Evolutionary conservation across 2,329 filamentous ascomycete species (phyloP).

Genomic region (Didymella pomorum): DNA sequence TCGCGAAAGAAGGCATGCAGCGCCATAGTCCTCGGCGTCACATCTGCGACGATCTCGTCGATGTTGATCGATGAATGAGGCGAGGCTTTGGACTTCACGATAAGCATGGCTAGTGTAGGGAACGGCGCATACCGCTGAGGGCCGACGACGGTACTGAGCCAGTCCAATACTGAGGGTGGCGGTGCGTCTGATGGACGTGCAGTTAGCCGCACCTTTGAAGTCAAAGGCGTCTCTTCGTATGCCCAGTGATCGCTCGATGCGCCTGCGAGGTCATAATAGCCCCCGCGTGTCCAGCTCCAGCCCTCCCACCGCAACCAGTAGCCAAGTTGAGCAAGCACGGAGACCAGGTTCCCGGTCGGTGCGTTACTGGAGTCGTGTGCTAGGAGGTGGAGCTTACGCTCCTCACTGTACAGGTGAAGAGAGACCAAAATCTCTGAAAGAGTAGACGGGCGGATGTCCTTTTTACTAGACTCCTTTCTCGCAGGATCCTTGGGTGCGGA

Average conservation of each 20-base stretch:
- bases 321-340: conserved; percentile 80
- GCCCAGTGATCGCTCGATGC: conserved; percentile 61
- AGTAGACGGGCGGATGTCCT: conserved; percentile 59
- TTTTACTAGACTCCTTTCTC: conserved; percentile 45
- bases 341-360: conserved; percentile 65
- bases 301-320: conserved; percentile 79
- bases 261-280: conserved; percentile 69
- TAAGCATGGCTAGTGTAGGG: conserved; percentile 49
- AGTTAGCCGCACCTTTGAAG: conserved; percentile 36
- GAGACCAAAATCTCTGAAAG: conserved; percentile 74
- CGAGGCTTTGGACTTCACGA: conserved; percentile 49
- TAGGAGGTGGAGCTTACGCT: conserved; percentile 79
- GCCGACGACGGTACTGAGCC: conserved; percentile 49
- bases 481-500: conserved; percentile 46
- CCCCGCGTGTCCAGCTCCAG: conserved; percentile 63
- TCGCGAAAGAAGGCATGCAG: conserved; percentile 72
- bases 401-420: conserved; percentile 87
- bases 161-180: conserved; percentile 68
- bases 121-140: conserved; percentile 44
- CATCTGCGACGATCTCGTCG: conserved; percentile 43
- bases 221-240: conserved; percentile 62
- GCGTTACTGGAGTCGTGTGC: conserved; percentile 58
- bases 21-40: conserved; percentile 67
- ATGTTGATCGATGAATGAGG: conserved; percentile 49
- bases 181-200: conserved; percentile 54